A percentile compares a stretch with the other conserved stretches of the same genome.
Conservation (phyloP, 1,284 basidiomycete genomes). For the Limonomyces culmigenus region DNA sequence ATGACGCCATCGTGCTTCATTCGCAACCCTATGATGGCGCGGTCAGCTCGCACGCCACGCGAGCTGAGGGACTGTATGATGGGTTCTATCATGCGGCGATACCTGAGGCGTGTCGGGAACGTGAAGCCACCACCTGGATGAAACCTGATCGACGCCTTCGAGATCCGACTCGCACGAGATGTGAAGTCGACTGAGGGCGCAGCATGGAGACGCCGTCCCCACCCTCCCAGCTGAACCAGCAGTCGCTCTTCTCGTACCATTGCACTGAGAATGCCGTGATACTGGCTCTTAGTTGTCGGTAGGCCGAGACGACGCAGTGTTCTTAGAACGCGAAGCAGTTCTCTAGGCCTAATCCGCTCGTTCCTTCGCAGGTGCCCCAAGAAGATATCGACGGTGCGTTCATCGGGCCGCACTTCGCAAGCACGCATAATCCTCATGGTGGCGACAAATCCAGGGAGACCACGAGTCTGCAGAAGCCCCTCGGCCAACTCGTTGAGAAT, state of each 20-base stretch:
- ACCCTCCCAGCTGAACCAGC: neutral
- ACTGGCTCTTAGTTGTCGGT: conserved; percentile 27
- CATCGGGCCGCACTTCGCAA: conserved; percentile 28
- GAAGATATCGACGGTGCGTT: conserved; percentile 34
- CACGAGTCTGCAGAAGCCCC: conserved; percentile 26
- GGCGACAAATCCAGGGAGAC: conserved; percentile 24
- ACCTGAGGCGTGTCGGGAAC: conserved; percentile 9
- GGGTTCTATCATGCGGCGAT: conserved; percentile 20
- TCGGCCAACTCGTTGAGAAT: conserved; percentile 43
- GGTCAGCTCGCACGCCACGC: conserved; percentile 34
- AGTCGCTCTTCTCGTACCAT: too few species aligned
- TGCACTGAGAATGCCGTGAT: conserved; percentile 15
- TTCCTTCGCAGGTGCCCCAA: conserved; percentile 27
- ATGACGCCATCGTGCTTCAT: conserved; percentile 41
- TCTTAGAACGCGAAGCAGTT: conserved; percentile 28
- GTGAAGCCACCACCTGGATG: neutral
- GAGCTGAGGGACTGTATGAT: conserved; percentile 26
- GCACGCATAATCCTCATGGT: conserved; percentile 37
- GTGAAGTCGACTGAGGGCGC: neutral
- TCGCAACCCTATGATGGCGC: conserved; percentile 36
- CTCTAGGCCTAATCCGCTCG: conserved; percentile 22
- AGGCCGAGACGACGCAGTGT: conserved; percentile 20
- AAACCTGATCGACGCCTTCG: neutral
- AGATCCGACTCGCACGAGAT: neutral
- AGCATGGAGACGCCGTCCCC: neutral